Base-by-base conservation (phyloP, 257 asterid genomes). In the Nicotiana paniculata region DNA sequence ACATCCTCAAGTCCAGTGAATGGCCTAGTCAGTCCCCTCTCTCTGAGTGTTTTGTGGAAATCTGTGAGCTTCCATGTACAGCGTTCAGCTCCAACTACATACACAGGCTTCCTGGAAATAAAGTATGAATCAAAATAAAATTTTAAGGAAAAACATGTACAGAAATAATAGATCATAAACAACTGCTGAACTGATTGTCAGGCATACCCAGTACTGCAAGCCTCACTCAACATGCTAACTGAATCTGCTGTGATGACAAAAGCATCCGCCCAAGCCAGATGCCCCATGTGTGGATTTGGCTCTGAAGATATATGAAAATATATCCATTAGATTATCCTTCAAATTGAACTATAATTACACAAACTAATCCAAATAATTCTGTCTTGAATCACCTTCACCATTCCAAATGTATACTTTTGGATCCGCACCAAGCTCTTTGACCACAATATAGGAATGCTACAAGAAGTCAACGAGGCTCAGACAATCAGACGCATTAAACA, bases 1-100 rank as follows among this genome's bases (percentile, higher is more conserved):
- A 96, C 99, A 91, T 94, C 98, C 88, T 94, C 98, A 81, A 94
- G 90, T 84, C 99, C 99, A 16, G 99, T 96, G 84, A 96, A 96
- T 11, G 98, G 98, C 82, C 95, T 91, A 85, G 95, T 97, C 43
- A 94, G 77, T 62, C 99, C 99, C 64, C 88, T 89, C 85, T 95
- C 98, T 61, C 96, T 87, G 78, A 96, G 88, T 83, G 85, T 89
- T 88, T 89, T 89, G 84, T 96, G 99, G 88, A 94, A 96, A 54
- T 94, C 98, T 82, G 85, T 86, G 72, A 94, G 86, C 88, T 96
- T 96, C 98, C 97, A 93, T 1, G 90, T 93, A 82, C 99, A 94
- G 61, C 90, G 92, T 86, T 96, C 99, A 59, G 94, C 91, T 68
- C 99, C 99, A 86, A 92, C 84, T 35, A 93, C 97, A 86, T 96